Evolutionary conservation across 257 asterid species (phyloP).

Genomic region (Solanum chaucha): DNA sequence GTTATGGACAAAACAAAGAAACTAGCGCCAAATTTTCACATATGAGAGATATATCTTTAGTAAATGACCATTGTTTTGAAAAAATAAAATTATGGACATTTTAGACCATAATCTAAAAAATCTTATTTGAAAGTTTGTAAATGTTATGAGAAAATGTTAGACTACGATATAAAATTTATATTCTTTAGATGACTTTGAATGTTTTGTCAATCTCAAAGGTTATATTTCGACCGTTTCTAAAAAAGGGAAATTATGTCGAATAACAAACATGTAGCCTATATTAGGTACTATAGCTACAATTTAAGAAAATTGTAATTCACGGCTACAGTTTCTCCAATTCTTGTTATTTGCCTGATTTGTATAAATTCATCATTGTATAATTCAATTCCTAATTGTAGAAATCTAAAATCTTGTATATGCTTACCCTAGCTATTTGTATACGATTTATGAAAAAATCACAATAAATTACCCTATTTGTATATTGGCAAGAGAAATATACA

Average conservation of each 20-base stretch:
- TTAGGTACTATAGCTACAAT: background rate
- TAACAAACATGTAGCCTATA: no score
- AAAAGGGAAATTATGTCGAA: background rate
- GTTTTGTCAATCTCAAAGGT: background rate
- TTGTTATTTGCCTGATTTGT: no score
- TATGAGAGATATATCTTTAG: background rate
- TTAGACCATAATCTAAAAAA: background rate
- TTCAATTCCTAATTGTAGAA: no score
- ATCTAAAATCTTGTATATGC: no score
- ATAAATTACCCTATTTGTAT: no score
- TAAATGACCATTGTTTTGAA: background rate
- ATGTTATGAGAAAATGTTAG: background rate
- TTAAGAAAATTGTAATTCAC: background rate
- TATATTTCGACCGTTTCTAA: background rate
- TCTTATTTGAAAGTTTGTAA: background rate
- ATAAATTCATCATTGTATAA: background rate
- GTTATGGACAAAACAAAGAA: background rate
- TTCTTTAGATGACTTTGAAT: background rate
- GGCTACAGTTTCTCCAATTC: rapidly evolving
- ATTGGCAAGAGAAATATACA: background rate
- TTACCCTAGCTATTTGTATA: background rate
- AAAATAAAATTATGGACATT: background rate
- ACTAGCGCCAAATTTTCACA: background rate
- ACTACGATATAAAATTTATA: background rate
- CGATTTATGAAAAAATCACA: no score